These are phyloP conservation scores for Blechomonas ayalai DNA, from an alignment of 208 protist species.

Conservation along the genomic window DNA sequence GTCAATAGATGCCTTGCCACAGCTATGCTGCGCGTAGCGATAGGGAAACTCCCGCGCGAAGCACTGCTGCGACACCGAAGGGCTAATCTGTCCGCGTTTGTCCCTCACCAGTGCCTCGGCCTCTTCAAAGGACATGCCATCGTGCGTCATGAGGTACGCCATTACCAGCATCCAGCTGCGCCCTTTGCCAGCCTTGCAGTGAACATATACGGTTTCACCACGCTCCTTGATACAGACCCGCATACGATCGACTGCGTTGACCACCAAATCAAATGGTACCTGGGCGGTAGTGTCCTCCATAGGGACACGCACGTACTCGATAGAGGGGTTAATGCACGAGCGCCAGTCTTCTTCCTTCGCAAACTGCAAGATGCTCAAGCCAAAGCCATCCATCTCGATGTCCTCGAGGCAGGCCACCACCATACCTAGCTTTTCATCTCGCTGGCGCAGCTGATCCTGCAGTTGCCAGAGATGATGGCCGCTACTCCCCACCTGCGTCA, in stretches of 20 bases:
- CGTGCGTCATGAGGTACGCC: constrained; percentile 76
- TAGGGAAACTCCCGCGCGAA: constrained; percentile 56
- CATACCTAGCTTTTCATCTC: constrained; percentile 45
- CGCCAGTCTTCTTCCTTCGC: constrained; percentile 68
- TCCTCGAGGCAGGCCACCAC: constrained; percentile 73
- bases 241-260: constrained; percentile 49
- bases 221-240: constrained; percentile 26
- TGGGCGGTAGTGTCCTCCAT: constrained; percentile 67
- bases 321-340: constrained; percentile 17
- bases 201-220: constrained; percentile 60
- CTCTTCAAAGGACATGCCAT: constrained; percentile 44
- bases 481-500: constrained; percentile 72
- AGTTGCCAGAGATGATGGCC: constrained; percentile 71
- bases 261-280: constrained; percentile 37
- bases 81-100: constrained; percentile 61
- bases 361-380: constrained; percentile 66
- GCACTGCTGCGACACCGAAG: constrained; percentile 39
- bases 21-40: constrained; percentile 33
- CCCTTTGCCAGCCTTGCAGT: constrained; percentile 89
- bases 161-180: constrained; percentile 86
- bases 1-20: too few species aligned
- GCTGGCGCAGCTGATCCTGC: constrained; percentile 40
- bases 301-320: constrained; percentile 57
- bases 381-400: constrained; percentile 77
- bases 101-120: constrained; percentile 31